phyloP scores from a whole-genome alignment of 768 basidiomycete genomes.

The Nidularia sp. region DNA sequence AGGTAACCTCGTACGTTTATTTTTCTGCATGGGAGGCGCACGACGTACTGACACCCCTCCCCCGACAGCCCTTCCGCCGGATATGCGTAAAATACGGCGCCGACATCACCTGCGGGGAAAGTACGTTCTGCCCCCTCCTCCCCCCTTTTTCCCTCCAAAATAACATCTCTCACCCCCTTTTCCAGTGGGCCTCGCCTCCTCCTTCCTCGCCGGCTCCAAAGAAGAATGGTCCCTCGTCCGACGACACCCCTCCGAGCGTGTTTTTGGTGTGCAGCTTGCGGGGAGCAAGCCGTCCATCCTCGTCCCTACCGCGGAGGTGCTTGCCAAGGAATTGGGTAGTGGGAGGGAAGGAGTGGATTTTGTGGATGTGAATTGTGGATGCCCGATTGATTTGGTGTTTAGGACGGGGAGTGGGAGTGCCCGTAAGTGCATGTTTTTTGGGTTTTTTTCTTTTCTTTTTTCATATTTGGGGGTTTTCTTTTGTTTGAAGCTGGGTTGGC shows the following conservation, averaged over 20 bases:
- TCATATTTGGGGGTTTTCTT: too few relatives aligned
- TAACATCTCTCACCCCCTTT: slow-evolving; percentile 1
- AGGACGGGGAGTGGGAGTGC: slow-evolving; percentile 88
- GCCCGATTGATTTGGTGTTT: slow-evolving; percentile 96
- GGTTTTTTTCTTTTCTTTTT: background rate
- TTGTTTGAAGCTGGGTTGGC: too few relatives aligned
- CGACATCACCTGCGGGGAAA: slow-evolving; percentile 95
- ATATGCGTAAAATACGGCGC: slow-evolving; percentile 84
- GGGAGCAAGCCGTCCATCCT: slow-evolving; percentile 82
- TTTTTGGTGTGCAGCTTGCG: slow-evolving; percentile 90
- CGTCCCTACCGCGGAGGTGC: slow-evolving; percentile 76
- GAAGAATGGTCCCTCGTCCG: slow-evolving; percentile 95
- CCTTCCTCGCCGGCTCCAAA: slow-evolving; percentile 82
- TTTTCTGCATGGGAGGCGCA: background rate
- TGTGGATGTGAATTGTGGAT: slow-evolving; percentile 94
- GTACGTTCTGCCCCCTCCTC: slow-evolving; percentile 29
- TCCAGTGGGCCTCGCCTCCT: slow-evolving; percentile 87
- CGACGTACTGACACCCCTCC: background rate
- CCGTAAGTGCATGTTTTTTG: slow-evolving; percentile 41
- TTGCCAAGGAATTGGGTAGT: slow-evolving; percentile 58
- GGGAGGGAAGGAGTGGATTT: slow-evolving; percentile 64
- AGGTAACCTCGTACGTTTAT: slow-evolving; percentile 74
- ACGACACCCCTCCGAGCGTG: slow-evolving; percentile 80
- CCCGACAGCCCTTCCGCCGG: slow-evolving; percentile 80
- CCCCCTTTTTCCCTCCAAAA: background rate